A percentile compares a stretch with the other conserved stretches of the same genome.
These are phyloP conservation scores for Rhodomyrtus tomentosa DNA, from an alignment of 345 rosid genomes.

Conservation along the genomic window DNA sequence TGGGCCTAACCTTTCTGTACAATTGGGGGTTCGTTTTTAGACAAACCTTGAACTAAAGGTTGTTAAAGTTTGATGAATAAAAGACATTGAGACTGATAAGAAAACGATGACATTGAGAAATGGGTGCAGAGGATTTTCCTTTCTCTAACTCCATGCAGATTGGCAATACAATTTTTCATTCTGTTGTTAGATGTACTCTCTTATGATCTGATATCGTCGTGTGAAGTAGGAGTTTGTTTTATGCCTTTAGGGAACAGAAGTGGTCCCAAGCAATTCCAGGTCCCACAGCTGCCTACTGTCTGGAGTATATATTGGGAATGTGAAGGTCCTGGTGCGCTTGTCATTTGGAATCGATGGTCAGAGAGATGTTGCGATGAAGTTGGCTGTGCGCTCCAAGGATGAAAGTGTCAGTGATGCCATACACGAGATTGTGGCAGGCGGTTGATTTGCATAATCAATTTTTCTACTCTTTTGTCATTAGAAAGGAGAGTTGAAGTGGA, in stretches of 20 bases:
- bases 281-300: slow-evolving; percentile 85
- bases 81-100: not conserved
- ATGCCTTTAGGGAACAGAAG: slow-evolving; percentile 66
- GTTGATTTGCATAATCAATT: slow-evolving; percentile 15
- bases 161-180: not conserved
- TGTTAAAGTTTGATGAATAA: not conserved
- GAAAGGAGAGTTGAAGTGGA: not conserved
- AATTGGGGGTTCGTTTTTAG: not conserved
- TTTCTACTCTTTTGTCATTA: not conserved
- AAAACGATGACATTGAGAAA: not conserved
- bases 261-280: slow-evolving; percentile 74
- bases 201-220: not conserved
- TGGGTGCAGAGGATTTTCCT: not conserved
- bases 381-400: slow-evolving; percentile 76
- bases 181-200: not conserved
- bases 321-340: slow-evolving; percentile 64
- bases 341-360: slow-evolving; percentile 81
- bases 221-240: not conserved
- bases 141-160: not conserved
- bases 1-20: not conserved
- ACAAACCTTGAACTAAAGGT: not conserved
- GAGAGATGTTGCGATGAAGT: slow-evolving; percentile 86
- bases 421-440: slow-evolving; percentile 80
- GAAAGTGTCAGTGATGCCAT: slow-evolving; percentile 67
- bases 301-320: slow-evolving; percentile 84